phyloP scores from a whole-genome alignment of 116 monocot genomes.

The Zostera marina region DNA sequence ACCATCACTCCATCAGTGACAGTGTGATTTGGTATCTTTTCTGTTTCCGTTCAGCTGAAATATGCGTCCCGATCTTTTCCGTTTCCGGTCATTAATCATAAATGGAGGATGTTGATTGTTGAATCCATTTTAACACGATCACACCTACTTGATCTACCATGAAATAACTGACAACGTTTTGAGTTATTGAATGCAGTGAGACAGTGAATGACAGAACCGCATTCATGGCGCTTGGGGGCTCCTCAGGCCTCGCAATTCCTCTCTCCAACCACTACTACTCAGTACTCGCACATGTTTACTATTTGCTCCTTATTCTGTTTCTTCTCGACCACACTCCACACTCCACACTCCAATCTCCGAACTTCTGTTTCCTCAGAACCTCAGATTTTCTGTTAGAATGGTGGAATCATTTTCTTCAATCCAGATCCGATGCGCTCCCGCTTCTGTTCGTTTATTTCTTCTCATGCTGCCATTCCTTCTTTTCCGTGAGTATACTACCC shows the following conservation, averaged over 20 bases:
- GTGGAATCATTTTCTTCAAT: not conserved
- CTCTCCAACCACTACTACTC: not conserved
- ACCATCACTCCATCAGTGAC: no score
- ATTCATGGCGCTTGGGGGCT: not conserved
- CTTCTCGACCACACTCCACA: not conserved
- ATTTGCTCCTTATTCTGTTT: not conserved
- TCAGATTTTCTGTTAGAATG: not conserved
- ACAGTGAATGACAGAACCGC: not conserved
- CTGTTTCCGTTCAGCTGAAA: no score
- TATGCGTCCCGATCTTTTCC: no score
- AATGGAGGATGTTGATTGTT: no score
- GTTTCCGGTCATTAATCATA: no score
- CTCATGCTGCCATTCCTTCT: not conserved
- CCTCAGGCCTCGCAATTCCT: not conserved
- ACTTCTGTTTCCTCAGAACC: not conserved
- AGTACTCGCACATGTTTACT: not conserved
- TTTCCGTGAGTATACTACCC: constrained; percentile 1
- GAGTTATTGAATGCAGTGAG: not conserved
- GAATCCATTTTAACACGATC: no score
- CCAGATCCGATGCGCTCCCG: not conserved
- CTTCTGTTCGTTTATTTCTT: not conserved
- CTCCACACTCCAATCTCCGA: not conserved
- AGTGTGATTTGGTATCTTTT: no score
- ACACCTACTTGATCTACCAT: no score
- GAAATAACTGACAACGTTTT: no score